A percentile compares a stretch with the other conserved stretches of the same genome.
These are phyloP conservation scores for Phialemonium atrogriseum DNA, from an alignment of 2,329 filamentous ascomycete species.

Conservation along the genomic window DNA sequence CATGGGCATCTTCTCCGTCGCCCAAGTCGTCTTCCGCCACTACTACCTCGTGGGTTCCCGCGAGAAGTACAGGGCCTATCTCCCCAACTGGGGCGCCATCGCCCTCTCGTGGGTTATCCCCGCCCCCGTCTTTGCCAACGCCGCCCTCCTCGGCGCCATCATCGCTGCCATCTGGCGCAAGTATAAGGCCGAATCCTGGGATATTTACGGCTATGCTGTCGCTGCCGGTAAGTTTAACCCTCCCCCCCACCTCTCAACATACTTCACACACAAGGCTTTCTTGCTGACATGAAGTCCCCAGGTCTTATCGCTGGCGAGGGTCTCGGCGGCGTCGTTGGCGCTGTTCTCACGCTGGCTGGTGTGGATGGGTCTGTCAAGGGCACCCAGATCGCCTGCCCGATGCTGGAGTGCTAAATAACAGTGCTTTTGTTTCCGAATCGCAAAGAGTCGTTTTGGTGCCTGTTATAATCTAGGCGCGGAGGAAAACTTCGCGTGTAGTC, in stretches of 20 bases:
- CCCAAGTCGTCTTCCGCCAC: constrained; percentile 45
- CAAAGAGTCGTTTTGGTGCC: background rate
- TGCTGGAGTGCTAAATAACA: constrained; percentile 11
- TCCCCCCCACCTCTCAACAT: background rate
- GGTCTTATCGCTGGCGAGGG: constrained; percentile 57
- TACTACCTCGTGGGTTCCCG: constrained; percentile 43
- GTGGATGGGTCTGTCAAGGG: constrained; percentile 14
- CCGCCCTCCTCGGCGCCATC: constrained; percentile 48
- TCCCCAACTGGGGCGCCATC: constrained; percentile 56
- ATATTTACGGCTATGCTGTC: constrained; percentile 51
- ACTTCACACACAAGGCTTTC: background rate
- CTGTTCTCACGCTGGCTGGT: constrained; percentile 14
- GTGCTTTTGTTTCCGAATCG: background rate
- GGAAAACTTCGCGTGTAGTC: constrained; percentile 37
- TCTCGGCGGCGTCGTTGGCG: constrained; percentile 48
- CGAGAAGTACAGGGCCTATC: constrained; percentile 45
- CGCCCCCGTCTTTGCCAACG: constrained; percentile 46
- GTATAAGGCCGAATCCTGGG: constrained; percentile 42
- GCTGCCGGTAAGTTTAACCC: constrained; percentile 20
- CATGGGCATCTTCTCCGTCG: constrained; percentile 41
- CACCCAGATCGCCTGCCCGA: constrained; percentile 14
- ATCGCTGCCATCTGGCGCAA: constrained; percentile 45
- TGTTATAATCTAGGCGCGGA: constrained; percentile 3
- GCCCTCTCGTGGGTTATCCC: constrained; percentile 51
- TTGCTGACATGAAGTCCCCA: constrained; percentile 22